A percentile compares a stretch with the other conserved stretches of the same genome.
Evolutionary conservation across 1,139 yeast species (phyloP).

Genomic region (Geotrichum restrictum): DNA sequence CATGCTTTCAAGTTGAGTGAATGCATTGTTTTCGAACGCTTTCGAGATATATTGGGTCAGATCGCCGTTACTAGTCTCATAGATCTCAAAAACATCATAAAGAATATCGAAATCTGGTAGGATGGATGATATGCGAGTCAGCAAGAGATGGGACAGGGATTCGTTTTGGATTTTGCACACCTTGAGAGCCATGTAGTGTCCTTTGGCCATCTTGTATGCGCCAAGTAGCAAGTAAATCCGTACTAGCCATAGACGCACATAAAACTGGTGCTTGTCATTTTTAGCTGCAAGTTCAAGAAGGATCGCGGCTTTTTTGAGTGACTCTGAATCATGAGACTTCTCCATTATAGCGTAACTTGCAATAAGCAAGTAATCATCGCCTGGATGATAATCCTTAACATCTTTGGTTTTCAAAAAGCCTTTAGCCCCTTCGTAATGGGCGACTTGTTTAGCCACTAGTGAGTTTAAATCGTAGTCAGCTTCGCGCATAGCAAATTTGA

Average conservation of each 20-base stretch:
- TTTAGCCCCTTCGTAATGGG: slow-evolving; percentile 39
- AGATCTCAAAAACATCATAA: slow-evolving; percentile 41
- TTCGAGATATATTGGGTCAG: slow-evolving; percentile 44
- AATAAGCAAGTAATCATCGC: slow-evolving; percentile 59
- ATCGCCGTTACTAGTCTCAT: slow-evolving; percentile 49
- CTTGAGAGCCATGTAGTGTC: slow-evolving; percentile 52
- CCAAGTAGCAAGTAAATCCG: slow-evolving; percentile 61
- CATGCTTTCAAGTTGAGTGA: slow-evolving; percentile 60
- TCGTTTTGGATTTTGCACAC: slow-evolving; percentile 80
- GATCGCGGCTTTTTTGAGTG: slow-evolving; percentile 38
- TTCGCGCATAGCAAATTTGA: slow-evolving; percentile 36
- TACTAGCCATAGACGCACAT: slow-evolving; percentile 65
- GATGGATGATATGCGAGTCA: slow-evolving; percentile 47
- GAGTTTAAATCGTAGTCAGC: slow-evolving; percentile 19
- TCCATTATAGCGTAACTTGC: slow-evolving; percentile 39
- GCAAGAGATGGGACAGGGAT: slow-evolving; percentile 57
- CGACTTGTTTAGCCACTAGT: slow-evolving; percentile 35
- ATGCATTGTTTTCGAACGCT: slow-evolving; percentile 55
- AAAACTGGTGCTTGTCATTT: slow-evolving; percentile 62
- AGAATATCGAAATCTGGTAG: slow-evolving; percentile 36
- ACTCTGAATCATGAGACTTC: slow-evolving; percentile 23
- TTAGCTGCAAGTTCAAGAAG: slow-evolving; percentile 49
- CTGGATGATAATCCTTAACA: slow-evolving; percentile 60
- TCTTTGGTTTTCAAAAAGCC: slow-evolving; percentile 41
- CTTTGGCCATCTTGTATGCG: slow-evolving; percentile 48